A percentile compares a stretch with the other conserved stretches of the same genome.
phyloP scores from a whole-genome alignment of 1,139 yeast species.

The Kodamaea derodonti region DNA sequence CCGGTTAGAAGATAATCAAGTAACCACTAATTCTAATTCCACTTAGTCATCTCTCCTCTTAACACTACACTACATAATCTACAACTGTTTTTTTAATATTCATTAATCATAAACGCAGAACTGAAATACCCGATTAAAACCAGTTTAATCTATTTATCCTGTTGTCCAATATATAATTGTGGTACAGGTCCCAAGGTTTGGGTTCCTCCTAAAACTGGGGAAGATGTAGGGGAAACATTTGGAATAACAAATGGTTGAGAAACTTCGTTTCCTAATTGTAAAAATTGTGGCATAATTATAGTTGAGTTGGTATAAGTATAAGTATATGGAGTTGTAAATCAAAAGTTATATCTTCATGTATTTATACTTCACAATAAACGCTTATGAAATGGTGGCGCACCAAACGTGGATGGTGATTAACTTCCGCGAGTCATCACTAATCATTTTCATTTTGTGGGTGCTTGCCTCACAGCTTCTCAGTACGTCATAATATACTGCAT shows the following conservation, averaged over 20 bases:
- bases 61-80: too few species aligned
- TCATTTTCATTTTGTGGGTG: neutral
- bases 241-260: slow-evolving; percentile 64
- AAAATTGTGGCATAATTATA: slow-evolving; percentile 11
- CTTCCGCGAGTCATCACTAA: neutral
- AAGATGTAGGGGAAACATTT: slow-evolving; percentile 56
- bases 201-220: slow-evolving; percentile 22
- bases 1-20: too few species aligned
- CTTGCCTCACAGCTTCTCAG: neutral
- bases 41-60: too few species aligned
- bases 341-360: neutral
- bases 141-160: neutral
- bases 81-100: too few species aligned
- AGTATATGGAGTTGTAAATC: neutral
- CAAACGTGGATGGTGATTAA: neutral
- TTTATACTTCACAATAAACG: neutral
- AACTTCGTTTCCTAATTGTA: slow-evolving; percentile 53
- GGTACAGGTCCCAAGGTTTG: slow-evolving; percentile 9
- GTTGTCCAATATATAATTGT: slow-evolving; percentile 5
- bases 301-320: neutral
- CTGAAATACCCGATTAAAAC: neutral
- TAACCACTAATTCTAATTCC: too few species aligned
- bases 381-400: neutral
- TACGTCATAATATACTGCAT: neutral
- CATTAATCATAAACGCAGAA: neutral